These are phyloP conservation scores for Saccharomyces kudriavzevii DNA, from an alignment of 805 yeast genomes.

Conservation along the genomic window DNA sequence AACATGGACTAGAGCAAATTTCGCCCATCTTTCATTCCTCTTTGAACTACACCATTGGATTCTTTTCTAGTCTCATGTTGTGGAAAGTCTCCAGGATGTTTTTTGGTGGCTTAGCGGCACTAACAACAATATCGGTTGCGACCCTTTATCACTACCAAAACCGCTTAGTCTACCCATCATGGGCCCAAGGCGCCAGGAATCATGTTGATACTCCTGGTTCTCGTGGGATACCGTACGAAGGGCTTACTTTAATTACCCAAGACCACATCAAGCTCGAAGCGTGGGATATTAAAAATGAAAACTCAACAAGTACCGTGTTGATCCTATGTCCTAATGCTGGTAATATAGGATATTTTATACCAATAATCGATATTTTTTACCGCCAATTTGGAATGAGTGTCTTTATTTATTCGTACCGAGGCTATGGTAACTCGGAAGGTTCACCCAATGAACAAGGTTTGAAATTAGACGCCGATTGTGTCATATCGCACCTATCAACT, in stretches of 20 bases:
- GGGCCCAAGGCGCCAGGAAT: conserved; percentile 63
- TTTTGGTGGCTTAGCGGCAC: conserved; percentile 36
- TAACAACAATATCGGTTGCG: conserved; percentile 39
- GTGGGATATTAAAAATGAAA: conserved; percentile 35
- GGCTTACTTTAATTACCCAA: conserved; percentile 47
- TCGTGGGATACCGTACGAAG: conserved; percentile 59
- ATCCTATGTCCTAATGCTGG: conserved; percentile 92
- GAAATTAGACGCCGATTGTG: conserved; percentile 72
- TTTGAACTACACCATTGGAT: background rate
- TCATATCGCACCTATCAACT: conserved; percentile 47
- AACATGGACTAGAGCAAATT: background rate
- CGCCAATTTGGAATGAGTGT: conserved; percentile 62
- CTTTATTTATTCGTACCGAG: conserved; percentile 79
- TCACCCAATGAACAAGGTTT: conserved; percentile 67
- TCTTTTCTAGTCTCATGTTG: conserved; percentile 4
- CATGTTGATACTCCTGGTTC: conserved; percentile 70
- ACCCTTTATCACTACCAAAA: conserved; percentile 58
- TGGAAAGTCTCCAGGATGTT: conserved; percentile 30
- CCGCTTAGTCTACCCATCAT: conserved; percentile 73
- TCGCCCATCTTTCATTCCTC: background rate
- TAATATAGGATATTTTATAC: conserved; percentile 84
- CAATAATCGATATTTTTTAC: conserved; percentile 66
- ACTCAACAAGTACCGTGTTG: conserved; percentile 54
- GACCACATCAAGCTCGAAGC: conserved; percentile 68
- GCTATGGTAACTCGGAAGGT: conserved; percentile 81